These are phyloP conservation scores for Stephanodiscus triporus DNA, from an alignment of 108 stramenopile genomes.

Conservation along the genomic window DNA sequence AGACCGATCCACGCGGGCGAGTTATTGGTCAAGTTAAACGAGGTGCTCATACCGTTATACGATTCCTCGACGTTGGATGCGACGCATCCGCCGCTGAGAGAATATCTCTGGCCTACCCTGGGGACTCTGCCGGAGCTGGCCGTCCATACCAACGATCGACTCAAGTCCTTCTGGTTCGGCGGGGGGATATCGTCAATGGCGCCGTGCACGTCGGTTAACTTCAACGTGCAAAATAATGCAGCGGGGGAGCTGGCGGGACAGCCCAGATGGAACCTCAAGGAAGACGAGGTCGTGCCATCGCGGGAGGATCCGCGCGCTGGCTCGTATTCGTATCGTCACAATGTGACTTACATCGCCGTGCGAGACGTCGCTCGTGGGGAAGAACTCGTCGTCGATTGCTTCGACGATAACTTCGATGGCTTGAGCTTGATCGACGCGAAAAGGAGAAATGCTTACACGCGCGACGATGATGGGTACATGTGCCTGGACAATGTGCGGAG, in stretches of 20 bases:
- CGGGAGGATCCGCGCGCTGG: slow-evolving; percentile 31
- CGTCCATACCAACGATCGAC: slow-evolving; percentile 21
- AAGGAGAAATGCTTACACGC: not conserved
- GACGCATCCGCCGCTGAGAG: slow-evolving; percentile 47
- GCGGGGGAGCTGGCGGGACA: slow-evolving; percentile 21
- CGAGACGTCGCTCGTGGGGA: slow-evolving; percentile 66
- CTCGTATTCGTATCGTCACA: slow-evolving; percentile 47
- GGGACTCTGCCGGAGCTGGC: slow-evolving; percentile 32
- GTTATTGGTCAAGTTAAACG: slow-evolving; percentile 36
- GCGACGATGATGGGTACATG: slow-evolving; percentile 15
- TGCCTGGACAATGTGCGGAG: slow-evolving; percentile 47
- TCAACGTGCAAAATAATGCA: slow-evolving; percentile 31
- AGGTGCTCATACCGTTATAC: slow-evolving; percentile 30
- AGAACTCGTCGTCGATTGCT: slow-evolving; percentile 60
- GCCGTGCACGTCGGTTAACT: slow-evolving; percentile 56
- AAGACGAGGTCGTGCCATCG: slow-evolving; percentile 33
- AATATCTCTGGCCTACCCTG: slow-evolving; percentile 52
- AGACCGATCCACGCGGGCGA: slow-evolving; percentile 25
- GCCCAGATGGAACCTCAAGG: slow-evolving; percentile 18
- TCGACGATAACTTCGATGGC: slow-evolving; percentile 62
- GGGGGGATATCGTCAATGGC: slow-evolving; percentile 54
- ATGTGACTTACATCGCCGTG: slow-evolving; percentile 44
- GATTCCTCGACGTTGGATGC: slow-evolving; percentile 26
- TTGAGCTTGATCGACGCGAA: slow-evolving; percentile 10
- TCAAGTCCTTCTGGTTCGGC: slow-evolving; percentile 38